Evolutionary conservation across 352 stramenopile genomes (phyloP), one percentile per base, ranked within the genome.

Genomic region (Pythium utonaiense): DNA sequence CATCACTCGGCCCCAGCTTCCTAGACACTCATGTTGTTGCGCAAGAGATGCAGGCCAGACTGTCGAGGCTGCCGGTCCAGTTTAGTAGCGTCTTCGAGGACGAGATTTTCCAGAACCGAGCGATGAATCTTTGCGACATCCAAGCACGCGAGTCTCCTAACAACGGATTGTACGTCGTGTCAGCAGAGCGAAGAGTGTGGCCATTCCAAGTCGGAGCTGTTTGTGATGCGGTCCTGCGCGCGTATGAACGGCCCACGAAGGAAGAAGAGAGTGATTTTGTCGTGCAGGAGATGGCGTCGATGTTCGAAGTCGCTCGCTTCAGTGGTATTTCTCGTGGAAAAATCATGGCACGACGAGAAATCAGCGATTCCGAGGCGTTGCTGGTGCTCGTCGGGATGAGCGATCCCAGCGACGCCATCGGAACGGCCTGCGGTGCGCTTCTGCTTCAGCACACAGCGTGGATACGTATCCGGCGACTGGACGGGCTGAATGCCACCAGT

Each of bases 361-460:
- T 28, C 9, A 10, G 34, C 5, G 4, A 28, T 3, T 33, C 19
- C 27, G 1, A 31, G 1, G 60, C 33, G 6, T 6, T 56, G n/a
- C n/a, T 65, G 17, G 8, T 65, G 9, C 60, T 54, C 28, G 24
- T 42, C 13, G 58, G 40, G 1, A 17, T 65, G 27, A 60, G 14
- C 13, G 58, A 65, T 16, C 27, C 51, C 1, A 28, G 50, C 6
- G 40, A 60, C 5, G 47, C 51, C 0, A 45, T 60, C 1, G 40
- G 50, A 8, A 6, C 31, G 13, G 9, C 58, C 7, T 38, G 50
- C 41, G 21, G 55, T 17, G 58, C 50, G 7, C 40, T 66, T 17
- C 54, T 49, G n/a, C n/a, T 66, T 5, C 59, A 53, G n/a, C 59
- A 66, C 33, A 19, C 24, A 7, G 59, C 41, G 2, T 66, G 59